These are phyloP conservation scores for Trichophyton mentagrophytes DNA, from an alignment of 2,329 filamentous ascomycete species.

Conservation along the genomic window DNA sequence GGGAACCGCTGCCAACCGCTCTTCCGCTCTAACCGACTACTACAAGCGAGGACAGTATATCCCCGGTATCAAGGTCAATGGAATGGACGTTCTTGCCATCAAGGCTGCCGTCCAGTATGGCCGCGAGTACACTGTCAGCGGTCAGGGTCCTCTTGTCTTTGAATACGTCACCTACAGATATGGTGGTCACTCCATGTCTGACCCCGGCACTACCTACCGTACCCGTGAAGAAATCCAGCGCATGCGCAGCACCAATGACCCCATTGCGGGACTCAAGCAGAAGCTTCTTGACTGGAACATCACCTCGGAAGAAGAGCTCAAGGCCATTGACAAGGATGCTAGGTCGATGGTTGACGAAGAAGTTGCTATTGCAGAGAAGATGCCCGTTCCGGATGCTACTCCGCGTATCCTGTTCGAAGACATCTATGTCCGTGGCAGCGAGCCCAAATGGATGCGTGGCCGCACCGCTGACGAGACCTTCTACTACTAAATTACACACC, in stretches of 20 bases:
- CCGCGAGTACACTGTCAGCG: slow-evolving; percentile 70
- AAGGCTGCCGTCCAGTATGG: slow-evolving; percentile 92
- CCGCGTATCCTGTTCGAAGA: slow-evolving; percentile 85
- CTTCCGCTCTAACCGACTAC: slow-evolving; percentile 95
- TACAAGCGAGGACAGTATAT: slow-evolving; percentile 99
- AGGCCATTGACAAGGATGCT: slow-evolving; percentile 89
- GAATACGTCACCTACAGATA: slow-evolving; percentile 99
- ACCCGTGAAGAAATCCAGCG: slow-evolving; percentile 99
- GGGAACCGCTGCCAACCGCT: slow-evolving; percentile 90
- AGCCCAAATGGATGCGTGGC: slow-evolving; percentile 79
- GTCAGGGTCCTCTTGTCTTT: slow-evolving; percentile 87
- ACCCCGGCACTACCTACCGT: slow-evolving; percentile 97
- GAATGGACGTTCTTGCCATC: slow-evolving; percentile 96
- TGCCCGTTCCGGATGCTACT: slow-evolving; percentile 66
- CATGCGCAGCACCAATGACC: slow-evolving; percentile 98
- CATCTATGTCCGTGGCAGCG: slow-evolving; percentile 79
- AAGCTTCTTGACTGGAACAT: slow-evolving; percentile 95
- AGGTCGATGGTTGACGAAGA: slow-evolving; percentile 74
- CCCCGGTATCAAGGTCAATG: slow-evolving; percentile 97
- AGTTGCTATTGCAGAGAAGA: slow-evolving; percentile 79
- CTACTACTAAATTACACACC: slow-evolving; percentile 47
- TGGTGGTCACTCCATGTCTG: slow-evolving; percentile 99
- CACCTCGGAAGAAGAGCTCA: slow-evolving; percentile 85
- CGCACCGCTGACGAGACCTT: slow-evolving; percentile 85
- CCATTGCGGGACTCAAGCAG: slow-evolving; percentile 94